A percentile compares a stretch with the other conserved stretches of the same genome.
These are phyloP conservation scores for Trichoderma sp. DNA, from an alignment of 2,329 filamentous ascomycete genomes.

Conservation along the genomic window DNA sequence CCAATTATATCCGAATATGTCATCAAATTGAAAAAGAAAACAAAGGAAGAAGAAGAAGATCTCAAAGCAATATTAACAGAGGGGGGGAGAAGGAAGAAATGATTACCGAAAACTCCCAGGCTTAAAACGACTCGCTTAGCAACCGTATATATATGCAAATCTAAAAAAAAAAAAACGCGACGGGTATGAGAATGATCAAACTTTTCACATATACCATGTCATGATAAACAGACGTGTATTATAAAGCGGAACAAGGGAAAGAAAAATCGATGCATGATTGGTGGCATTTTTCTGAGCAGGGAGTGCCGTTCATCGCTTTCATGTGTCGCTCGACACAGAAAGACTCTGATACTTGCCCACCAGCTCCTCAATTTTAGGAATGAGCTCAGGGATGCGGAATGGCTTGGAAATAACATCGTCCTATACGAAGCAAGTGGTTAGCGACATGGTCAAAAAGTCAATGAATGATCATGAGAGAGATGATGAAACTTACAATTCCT, in stretches of 20 bases:
- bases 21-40: background rate
- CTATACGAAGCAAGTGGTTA: conserved; percentile 37
- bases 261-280: background rate
- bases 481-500: conserved; percentile 64
- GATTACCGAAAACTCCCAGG: conserved; percentile 7
- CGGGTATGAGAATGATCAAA: background rate
- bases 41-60: background rate
- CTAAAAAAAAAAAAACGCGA: conserved; percentile 4
- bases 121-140: conserved; percentile 9
- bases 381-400: conserved; percentile 71
- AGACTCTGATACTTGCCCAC: conserved; percentile 45
- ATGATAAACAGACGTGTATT: background rate
- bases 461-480: background rate
- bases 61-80: background rate
- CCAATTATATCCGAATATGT: background rate
- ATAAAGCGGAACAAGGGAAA: background rate
- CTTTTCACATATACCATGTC: background rate
- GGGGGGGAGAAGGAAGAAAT: background rate
- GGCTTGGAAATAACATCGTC: conserved; percentile 80
- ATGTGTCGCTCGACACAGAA: conserved; percentile 31
- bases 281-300: background rate
- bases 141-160: conserved; percentile 6
- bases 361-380: conserved; percentile 66
- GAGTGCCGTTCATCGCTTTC: background rate
- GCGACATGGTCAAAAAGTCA: background rate